Evolutionary conservation across 495 filamentous ascomycete genomes (phyloP).

Genomic region (Tuber aestivum): DNA sequence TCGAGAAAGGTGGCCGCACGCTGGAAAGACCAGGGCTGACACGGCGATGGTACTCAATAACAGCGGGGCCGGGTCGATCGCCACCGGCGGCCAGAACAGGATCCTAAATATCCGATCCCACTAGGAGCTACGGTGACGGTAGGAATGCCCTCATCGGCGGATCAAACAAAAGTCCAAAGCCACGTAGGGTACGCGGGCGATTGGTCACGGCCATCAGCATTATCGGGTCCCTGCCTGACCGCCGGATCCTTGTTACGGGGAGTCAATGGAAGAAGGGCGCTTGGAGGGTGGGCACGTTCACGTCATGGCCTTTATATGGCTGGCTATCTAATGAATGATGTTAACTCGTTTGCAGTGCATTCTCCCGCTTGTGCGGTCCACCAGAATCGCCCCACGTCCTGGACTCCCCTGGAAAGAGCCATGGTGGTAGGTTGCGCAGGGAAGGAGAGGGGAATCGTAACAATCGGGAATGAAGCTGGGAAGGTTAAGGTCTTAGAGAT

Average conservation of each 20-base stretch:
- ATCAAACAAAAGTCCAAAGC: constrained; percentile 61
- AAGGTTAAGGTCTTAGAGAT: constrained; percentile 86
- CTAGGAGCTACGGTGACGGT: constrained; percentile 47
- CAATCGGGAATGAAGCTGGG: constrained; percentile 79
- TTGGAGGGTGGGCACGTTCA: constrained; percentile 58
- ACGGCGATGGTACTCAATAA: constrained; percentile 61
- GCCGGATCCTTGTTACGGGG: no score
- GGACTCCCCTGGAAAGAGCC: constrained; percentile 80
- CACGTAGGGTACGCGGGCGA: no score
- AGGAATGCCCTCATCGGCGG: constrained; percentile 46
- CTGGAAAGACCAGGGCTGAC: constrained; percentile 84
- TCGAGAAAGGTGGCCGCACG: no score
- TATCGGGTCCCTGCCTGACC: no score
- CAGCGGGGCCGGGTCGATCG: no score
- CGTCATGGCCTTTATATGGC: constrained; percentile 90
- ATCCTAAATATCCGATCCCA: constrained; percentile 88
- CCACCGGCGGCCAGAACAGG: constrained; percentile 73
- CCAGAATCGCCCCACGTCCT: constrained; percentile 88
- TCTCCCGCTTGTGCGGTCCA: no score
- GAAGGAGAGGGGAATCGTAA: constrained; percentile 70
- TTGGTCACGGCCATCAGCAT: constrained; percentile 74
- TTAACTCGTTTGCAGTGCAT: no score
- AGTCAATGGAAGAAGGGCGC: constrained; percentile 90
- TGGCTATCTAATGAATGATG: no score
- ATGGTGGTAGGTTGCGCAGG: constrained; percentile 70